Base-by-base conservation (phyloP, 1,139 yeast genomes). In the Trichomonascaceae sp. region DNA sequence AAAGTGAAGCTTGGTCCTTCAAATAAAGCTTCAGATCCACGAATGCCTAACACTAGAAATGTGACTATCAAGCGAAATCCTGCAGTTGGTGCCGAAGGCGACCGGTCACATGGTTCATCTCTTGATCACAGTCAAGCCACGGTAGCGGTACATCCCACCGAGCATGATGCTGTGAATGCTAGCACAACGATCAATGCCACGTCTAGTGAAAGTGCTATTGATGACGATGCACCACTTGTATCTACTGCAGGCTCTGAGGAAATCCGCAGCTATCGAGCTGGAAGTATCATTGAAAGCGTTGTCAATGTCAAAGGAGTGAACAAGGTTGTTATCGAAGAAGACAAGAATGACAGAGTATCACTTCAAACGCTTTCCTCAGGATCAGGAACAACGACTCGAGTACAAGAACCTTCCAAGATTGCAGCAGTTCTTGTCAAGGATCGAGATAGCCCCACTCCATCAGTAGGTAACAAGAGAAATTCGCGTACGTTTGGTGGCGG, bases 281-380 rank as follows among this genome's bases (percentile, higher is more conserved):
- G 89, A 46, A 93, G 95, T 2, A 84, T 89, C 55, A 81, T 87
- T 57, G 96, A 90, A 69, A 83, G 87, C 46, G 85, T 89, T n/a
- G 82, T 89, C 41, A 87, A 85, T 54, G 87, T 87, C 22, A 84
- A 85, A 63, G 97, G 96, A 53, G 88, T 88, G 17, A 85, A 83
- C 63, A 90, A 90, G 73, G 88, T 95, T 6, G 87, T 90, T 59
- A 89, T 90, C 66, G 91, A 85, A 63, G 82, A 80, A 18, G 61
- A 53, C 9, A 45, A 45, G 38, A 46, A 45, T 39, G 24, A 44
- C 27, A 3, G 41, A 20, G 41, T 36, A 15, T 36, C 19, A 10
- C 45, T 22, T 30, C 45, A 12, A 39, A 36, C 36, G 20, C 24
- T 30, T 30, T 17, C 24, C 22, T 48, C 50, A 13, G 50, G 43